Base-by-base conservation (phyloP, 1,139 yeast species). In the Blastobotrys elegans region DNA sequence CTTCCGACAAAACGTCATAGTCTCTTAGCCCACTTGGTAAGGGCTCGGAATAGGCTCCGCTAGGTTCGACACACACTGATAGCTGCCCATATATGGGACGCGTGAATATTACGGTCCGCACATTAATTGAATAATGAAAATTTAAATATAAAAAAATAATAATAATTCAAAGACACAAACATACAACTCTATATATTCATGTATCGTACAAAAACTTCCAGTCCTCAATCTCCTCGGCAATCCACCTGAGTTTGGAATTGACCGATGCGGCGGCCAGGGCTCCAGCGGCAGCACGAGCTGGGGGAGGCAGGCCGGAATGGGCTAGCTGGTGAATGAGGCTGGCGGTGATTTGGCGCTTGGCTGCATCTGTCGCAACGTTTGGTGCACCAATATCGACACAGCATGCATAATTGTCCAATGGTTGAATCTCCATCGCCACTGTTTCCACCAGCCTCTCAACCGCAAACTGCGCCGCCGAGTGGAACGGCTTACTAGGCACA, bases 141-240 rank as follows among this genome's bases (percentile, higher is more conserved):
- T n/a, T n/a, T n/a, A n/a, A n/a, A n/a, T n/a, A n/a, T n/a, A n/a
- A n/a, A n/a, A n/a, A n/a, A n/a, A n/a, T n/a, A n/a, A n/a, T n/a
- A n/a, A n/a, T n/a, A n/a, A n/a, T n/a, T n/a, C n/a, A n/a, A n/a
- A n/a, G n/a, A n/a, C n/a, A n/a, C n/a, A n/a, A n/a, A n/a, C n/a
- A n/a, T n/a, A n/a, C n/a, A n/a, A n/a, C n/a, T n/a, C n/a, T n/a
- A n/a, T n/a, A n/a, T n/a, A n/a, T n/a, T n/a, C n/a, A n/a, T n/a
- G n/a, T n/a, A 11, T 45, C 48, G 17, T 40, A 45, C 46, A 66
- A 45, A 53, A 58, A 66, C 57, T 64, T 65, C 70, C 70, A 66
- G 46, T 66, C 70, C 49, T 66, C 70, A 20, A 66, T 59, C 45
- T 66, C 70, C 52, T 66, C 70, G 6, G 63, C 62, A 40, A 54